A percentile compares a stretch with the other conserved stretches of the same genome.
Conservation (phyloP, 495 filamentous ascomycete genomes). For the Hypomontagnella submonticulosa region DNA sequence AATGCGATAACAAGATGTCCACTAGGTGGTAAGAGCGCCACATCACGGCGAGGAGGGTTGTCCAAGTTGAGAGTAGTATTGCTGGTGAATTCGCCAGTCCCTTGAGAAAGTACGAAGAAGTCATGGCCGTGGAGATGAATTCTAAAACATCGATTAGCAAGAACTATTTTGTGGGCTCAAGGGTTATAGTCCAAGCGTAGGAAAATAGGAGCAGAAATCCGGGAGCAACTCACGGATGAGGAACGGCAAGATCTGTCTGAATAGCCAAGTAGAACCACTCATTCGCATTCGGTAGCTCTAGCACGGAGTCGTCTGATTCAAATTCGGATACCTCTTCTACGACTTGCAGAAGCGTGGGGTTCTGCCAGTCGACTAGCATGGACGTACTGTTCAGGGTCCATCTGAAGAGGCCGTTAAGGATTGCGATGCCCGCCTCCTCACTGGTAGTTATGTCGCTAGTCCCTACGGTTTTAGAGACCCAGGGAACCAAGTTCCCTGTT, state of each 20-base stretch:
- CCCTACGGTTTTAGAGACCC: conserved; percentile 52
- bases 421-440: conserved; percentile 45
- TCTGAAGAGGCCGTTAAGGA: conserved; percentile 47
- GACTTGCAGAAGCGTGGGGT: conserved; percentile 56
- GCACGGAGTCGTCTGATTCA: conserved; percentile 47
- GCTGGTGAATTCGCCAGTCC: conserved; percentile 32
- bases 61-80: conserved; percentile 50
- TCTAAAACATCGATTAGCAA: conserved; percentile 50
- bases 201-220: conserved; percentile 18
- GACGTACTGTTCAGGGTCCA: conserved; percentile 58
- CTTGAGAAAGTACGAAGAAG: conserved; percentile 65
- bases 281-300: conserved; percentile 51
- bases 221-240: conserved; percentile 26
- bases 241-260: conserved; percentile 39
- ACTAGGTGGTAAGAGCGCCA: conserved; percentile 61
- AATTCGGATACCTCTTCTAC: conserved; percentile 48
- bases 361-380: conserved; percentile 55
- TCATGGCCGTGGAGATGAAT: conserved; percentile 70
- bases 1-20: conserved; percentile 66
- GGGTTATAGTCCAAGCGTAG: neutral
- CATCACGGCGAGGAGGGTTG: conserved; percentile 69
- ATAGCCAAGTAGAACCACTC: conserved; percentile 57
- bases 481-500: conserved; percentile 54
- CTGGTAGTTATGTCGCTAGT: conserved; percentile 31
- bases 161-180: neutral